Evolutionary conservation across 768 basidiomycete genomes (phyloP).

Genomic region (Boletus barrowsii): DNA sequence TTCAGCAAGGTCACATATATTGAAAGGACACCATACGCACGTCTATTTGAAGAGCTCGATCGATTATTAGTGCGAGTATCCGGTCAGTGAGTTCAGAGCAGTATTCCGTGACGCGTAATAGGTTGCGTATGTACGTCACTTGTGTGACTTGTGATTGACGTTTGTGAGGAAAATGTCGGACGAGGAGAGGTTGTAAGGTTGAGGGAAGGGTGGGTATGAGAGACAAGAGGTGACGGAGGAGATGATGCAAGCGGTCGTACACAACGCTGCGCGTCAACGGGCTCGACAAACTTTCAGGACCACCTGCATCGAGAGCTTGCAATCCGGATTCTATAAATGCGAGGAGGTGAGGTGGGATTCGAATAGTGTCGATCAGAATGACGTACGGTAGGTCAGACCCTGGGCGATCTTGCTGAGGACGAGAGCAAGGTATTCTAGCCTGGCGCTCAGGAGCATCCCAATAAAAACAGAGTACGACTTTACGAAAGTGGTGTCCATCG

Average conservation of each 20-base stretch:
- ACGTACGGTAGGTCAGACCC: slow-evolving; percentile 88
- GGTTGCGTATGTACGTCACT: slow-evolving; percentile 87
- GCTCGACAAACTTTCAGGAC: slow-evolving; percentile 60
- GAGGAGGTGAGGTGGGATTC: slow-evolving; percentile 4
- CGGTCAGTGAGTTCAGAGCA: slow-evolving; percentile 85
- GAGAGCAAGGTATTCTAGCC: slow-evolving; percentile 86
- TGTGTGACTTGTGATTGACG: slow-evolving; percentile 78
- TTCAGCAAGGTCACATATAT: not conserved
- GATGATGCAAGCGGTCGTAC: slow-evolving; percentile 82
- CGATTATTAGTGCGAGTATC: slow-evolving; percentile 82
- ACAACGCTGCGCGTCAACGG: slow-evolving; percentile 80
- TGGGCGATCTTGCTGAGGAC: slow-evolving; percentile 79
- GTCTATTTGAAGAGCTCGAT: slow-evolving; percentile 94
- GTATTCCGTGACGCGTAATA: slow-evolving; percentile 78
- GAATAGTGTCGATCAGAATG: not conserved
- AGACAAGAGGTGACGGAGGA: slow-evolving; percentile 82
- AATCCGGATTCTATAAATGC: slow-evolving; percentile 61
- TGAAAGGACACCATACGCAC: slow-evolving; percentile 45
- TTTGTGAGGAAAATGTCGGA: slow-evolving; percentile 90
- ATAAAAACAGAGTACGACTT: slow-evolving; percentile 87
- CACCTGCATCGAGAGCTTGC: slow-evolving; percentile 53
- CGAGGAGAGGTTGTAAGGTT: slow-evolving; percentile 80
- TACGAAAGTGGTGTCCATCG: slow-evolving; percentile 81
- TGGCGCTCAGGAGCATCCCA: slow-evolving; percentile 86
- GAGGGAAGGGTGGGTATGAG: slow-evolving; percentile 91